These are phyloP conservation scores for Colletotrichum spinosum DNA, from an alignment of 2,329 filamentous ascomycete species.

Conservation along the genomic window DNA sequence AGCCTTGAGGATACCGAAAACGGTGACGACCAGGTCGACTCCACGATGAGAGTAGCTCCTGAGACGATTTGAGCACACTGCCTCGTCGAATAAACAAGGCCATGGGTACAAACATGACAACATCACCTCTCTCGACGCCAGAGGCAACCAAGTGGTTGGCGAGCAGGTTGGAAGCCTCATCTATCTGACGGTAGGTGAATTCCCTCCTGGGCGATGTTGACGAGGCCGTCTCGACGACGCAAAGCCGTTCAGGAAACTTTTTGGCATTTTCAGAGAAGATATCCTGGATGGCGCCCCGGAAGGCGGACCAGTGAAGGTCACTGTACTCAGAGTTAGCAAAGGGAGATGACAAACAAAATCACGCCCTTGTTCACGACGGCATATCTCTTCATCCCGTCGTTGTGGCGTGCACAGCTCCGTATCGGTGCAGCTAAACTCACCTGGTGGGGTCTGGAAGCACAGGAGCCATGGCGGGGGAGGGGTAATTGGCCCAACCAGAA, in stretches of 20 bases:
- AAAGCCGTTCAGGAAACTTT: constrained; percentile 70
- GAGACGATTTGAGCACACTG: neutral
- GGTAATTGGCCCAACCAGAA: neutral
- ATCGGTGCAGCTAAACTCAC: constrained; percentile 7
- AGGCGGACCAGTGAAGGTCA: constrained; percentile 61
- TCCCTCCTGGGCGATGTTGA: constrained; percentile 61
- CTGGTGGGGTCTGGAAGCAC: constrained; percentile 27
- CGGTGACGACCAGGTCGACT: constrained; percentile 14
- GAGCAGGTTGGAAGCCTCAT: constrained; percentile 83
- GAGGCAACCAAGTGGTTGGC: constrained; percentile 82
- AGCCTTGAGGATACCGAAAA: constrained; percentile 77
- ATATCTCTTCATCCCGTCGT: neutral
- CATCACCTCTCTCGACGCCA: constrained; percentile 82
- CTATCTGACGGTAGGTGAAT: constrained; percentile 89
- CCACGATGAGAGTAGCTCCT: constrained; percentile 21
- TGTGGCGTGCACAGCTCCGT: constrained; percentile 7
- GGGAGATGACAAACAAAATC: neutral
- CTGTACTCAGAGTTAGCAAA: constrained; percentile 1
- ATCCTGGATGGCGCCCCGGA: constrained; percentile 77
- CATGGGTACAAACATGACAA: constrained; percentile 83
- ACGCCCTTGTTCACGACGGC: too few relatives aligned
- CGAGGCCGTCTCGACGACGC: constrained; percentile 59
- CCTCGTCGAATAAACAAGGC: neutral
- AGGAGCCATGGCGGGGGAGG: constrained; percentile 27
- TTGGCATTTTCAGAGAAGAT: constrained; percentile 76